Evolutionary conservation across 106 monocot genomes (phyloP).

Genomic region (Dactylorhiza incarnata): DNA sequence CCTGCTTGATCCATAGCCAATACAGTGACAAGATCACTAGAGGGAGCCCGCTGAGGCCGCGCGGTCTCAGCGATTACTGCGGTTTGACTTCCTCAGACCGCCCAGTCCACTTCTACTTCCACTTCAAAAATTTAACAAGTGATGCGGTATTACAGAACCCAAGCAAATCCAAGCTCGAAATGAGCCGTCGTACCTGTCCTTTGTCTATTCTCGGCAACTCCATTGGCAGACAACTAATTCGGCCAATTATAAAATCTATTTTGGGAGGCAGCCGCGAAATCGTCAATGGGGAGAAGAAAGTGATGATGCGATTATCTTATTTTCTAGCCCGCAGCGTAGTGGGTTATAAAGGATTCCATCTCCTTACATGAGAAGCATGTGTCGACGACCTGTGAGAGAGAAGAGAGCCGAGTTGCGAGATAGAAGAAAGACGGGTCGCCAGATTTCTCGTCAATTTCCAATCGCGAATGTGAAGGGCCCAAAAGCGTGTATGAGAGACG

Average conservation of each 20-base stretch:
- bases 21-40: too few species aligned
- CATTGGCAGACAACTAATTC: background rate
- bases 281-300: background rate
- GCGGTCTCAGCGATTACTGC: too few species aligned
- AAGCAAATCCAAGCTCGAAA: background rate
- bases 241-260: background rate
- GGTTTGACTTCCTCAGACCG: too few species aligned
- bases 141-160: background rate
- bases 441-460: too few species aligned
- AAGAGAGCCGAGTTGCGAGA: too few species aligned
- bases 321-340: background rate
- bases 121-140: too few species aligned
- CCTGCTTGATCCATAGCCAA: too few species aligned
- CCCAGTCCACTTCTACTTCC: too few species aligned
- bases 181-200: conserved; percentile 2
- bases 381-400: background rate
- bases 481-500: too few species aligned
- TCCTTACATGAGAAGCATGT: conserved; percentile 1
- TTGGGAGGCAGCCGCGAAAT: background rate
- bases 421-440: too few species aligned
- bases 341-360: background rate
- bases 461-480: too few species aligned
- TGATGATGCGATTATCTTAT: background rate
- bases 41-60: too few species aligned
- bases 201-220: background rate